A percentile compares a stretch with the other conserved stretches of the same genome.
Conservation (phyloP, 345 rosid genomes). For the Pelargonium nanum region DNA sequence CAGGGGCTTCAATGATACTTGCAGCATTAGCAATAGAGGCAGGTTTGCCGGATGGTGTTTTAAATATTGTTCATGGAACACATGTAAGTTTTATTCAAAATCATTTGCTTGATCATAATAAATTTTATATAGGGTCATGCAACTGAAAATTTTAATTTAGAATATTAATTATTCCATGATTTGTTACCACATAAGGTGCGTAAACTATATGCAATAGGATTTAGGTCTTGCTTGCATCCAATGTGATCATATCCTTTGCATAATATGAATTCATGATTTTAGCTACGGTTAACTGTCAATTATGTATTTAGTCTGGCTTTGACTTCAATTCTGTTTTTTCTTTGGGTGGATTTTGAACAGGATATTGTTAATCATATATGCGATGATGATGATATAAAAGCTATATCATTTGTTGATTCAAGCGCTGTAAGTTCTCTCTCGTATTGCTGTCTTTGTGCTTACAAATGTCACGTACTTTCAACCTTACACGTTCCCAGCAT, state of each 20-base stretch:
- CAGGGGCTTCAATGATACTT: slow-evolving; percentile 40
- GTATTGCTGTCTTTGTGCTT: not conserved
- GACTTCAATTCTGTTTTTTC: not conserved
- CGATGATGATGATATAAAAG: slow-evolving; percentile 68
- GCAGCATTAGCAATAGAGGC: slow-evolving; percentile 47
- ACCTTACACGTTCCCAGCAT: not conserved
- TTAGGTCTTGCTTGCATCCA: not conserved
- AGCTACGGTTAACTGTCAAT: not conserved
- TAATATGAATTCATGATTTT: not conserved
- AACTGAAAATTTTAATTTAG: not conserved
- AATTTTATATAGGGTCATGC: not conserved
- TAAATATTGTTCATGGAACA: slow-evolving; percentile 44
- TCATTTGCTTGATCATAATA: not conserved
- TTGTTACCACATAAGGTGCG: not conserved
- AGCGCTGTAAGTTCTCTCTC: slow-evolving; percentile 49
- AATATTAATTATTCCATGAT: not conserved
- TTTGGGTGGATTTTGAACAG: slow-evolving; percentile 24
- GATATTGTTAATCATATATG: slow-evolving; percentile 79
- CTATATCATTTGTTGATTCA: slow-evolving; percentile 81
- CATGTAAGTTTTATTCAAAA: slow-evolving; percentile 18
- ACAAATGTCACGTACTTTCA: not conserved
- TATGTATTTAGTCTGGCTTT: not conserved
- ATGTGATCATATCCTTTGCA: not conserved
- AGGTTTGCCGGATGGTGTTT: slow-evolving; percentile 45
- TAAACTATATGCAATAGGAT: not conserved